Evolutionary conservation across 805 yeast species (phyloP).

Genomic region (Wickerhamomyces ciferrii): DNA sequence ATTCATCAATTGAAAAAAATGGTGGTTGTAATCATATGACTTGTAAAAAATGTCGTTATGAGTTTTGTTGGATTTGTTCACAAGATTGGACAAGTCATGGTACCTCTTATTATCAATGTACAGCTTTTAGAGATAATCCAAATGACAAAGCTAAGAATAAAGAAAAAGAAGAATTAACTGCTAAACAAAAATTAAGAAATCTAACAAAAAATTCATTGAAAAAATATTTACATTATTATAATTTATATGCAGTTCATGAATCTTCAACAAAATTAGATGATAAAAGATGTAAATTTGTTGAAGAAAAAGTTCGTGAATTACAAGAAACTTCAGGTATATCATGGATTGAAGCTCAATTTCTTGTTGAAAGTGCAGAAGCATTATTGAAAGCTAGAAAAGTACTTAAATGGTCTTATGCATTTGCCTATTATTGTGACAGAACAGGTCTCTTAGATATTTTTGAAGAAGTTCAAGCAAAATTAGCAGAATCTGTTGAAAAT

Average conservation of each 20-base stretch:
- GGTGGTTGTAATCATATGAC: conserved; percentile 98
- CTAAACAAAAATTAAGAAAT: conserved; percentile 33
- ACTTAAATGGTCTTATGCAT: conserved; percentile 87
- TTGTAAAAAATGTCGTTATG: conserved; percentile 68
- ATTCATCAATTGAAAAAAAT: conserved; percentile 76
- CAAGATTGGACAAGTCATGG: conserved; percentile 74
- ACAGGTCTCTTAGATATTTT: conserved; percentile 55
- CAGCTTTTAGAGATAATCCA: conserved; percentile 37
- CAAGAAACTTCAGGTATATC: conserved; percentile 64
- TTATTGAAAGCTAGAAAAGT: conserved; percentile 67
- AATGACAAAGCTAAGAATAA: conserved; percentile 24
- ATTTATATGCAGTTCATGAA: conserved; percentile 71
- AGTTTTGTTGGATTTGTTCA: conserved; percentile 93
- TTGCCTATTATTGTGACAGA: conserved; percentile 59
- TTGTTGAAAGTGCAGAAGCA: conserved; percentile 64
- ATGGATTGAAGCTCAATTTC: conserved; percentile 86
- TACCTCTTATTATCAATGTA: conserved; percentile 61
- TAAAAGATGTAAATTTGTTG: conserved; percentile 56
- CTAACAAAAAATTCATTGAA: conserved; percentile 43
- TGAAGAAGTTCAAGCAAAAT: conserved; percentile 63
- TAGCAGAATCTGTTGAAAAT: conserved; percentile 64
- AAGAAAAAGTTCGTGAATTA: conserved; percentile 53
- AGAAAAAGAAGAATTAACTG: conserved; percentile 6
- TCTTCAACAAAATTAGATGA: conserved; percentile 70
- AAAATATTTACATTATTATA: conserved; percentile 71